Conservation (phyloP, 2,329 filamentous ascomycete species). For the Fusarium brevicatenulatum region DNA sequence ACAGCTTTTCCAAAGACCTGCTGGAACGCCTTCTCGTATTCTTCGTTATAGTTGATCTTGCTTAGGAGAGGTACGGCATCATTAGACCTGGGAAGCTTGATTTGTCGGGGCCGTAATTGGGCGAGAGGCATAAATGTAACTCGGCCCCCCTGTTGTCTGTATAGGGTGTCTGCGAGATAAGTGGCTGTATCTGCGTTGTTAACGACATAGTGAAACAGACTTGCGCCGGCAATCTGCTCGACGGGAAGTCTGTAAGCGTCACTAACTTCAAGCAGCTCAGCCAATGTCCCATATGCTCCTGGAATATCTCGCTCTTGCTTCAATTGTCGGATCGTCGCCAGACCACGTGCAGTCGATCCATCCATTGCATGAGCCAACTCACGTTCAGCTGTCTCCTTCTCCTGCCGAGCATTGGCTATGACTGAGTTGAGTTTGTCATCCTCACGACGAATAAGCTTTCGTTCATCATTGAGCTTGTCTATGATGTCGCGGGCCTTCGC, state of each 20-base stretch:
- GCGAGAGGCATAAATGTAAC: constrained; percentile 96
- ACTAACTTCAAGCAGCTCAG: constrained; percentile 88
- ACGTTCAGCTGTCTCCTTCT: constrained; percentile 80
- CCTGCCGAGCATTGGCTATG: constrained; percentile 77
- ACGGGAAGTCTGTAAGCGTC: constrained; percentile 89
- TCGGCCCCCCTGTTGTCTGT: constrained; percentile 82
- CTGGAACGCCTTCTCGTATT: constrained; percentile 86
- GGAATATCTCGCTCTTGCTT: constrained; percentile 82
- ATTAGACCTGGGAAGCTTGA: constrained; percentile 83
- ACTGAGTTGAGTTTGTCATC: constrained; percentile 87
- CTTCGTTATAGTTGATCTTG: constrained; percentile 81
- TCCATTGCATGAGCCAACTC: constrained; percentile 89
- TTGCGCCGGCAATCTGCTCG: constrained; percentile 91
- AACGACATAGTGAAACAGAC: constrained; percentile 95
- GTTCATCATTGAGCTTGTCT: constrained; percentile 84
- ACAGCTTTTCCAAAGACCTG: constrained; percentile 97
- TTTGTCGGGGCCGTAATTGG: constrained; percentile 74
- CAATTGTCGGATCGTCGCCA: constrained; percentile 86
- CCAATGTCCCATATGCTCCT: constrained; percentile 91
- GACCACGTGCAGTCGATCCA: constrained; percentile 82
- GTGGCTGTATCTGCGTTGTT: constrained; percentile 91
- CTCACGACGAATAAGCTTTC: constrained; percentile 87
- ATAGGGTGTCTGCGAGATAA: constrained; percentile 80
- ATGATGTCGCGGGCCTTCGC: constrained; percentile 80
- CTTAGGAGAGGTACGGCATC: constrained; percentile 89